A percentile compares a stretch with the other conserved stretches of the same genome.
Conservation (phyloP, 106 monocot species). For the Apostasia shenzhenica region DNA sequence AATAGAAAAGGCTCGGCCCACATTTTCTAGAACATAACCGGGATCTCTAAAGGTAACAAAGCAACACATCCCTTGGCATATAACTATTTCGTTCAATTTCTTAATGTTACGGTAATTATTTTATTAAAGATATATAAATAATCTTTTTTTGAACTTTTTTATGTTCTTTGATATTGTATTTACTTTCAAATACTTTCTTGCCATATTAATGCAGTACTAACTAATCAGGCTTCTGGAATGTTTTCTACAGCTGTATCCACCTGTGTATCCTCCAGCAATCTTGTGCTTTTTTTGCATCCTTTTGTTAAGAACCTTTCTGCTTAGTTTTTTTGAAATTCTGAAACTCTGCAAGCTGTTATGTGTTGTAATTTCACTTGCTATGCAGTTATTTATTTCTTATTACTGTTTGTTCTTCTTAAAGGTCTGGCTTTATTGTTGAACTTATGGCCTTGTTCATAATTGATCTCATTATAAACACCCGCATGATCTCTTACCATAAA, state of each 20-base stretch:
- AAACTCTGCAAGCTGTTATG: too few species aligned
- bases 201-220: slow-evolving; percentile 44
- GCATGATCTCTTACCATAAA: too few species aligned
- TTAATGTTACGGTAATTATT: neutral
- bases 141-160: neutral
- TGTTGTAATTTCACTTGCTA: too few species aligned
- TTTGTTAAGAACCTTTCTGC: neutral
- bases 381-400: too few species aligned
- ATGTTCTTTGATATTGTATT: slow-evolving; percentile 5
- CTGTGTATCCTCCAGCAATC: slow-evolving; percentile 63
- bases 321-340: too few species aligned
- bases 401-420: too few species aligned
- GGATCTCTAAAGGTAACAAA: slow-evolving; percentile 13
- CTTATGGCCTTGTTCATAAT: too few species aligned
- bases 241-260: slow-evolving; percentile 71
- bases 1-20: neutral
- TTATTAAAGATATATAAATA: neutral
- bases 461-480: too few species aligned
- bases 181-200: slow-evolving; percentile 22
- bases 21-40: slow-evolving; percentile 4
- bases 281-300: neutral
- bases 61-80: slow-evolving; percentile 9
- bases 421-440: too few species aligned
- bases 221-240: slow-evolving; percentile 27
- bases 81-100: slow-evolving; percentile 13